phyloP scores from a whole-genome alignment of 164 flowering plant genomes.

The Piper longum region DNA sequence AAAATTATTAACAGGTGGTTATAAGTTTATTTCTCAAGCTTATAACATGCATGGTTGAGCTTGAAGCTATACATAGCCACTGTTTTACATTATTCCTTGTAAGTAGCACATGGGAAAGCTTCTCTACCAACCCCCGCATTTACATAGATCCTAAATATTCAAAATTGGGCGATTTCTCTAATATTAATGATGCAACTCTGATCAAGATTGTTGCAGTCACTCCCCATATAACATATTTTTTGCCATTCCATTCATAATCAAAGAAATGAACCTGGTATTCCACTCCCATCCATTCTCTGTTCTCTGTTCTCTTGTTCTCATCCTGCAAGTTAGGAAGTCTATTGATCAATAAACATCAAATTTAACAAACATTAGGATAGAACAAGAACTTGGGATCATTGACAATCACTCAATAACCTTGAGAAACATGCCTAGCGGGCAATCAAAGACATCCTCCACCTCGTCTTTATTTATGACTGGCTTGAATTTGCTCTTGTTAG shows the following conservation, averaged over 20 bases:
- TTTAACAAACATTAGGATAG: no score
- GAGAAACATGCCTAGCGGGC: slow-evolving; percentile 89
- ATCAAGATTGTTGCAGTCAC: slow-evolving; percentile 81
- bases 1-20: no score
- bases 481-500: slow-evolving; percentile 39
- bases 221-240: slow-evolving; percentile 69
- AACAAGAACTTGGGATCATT: not conserved
- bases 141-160: slow-evolving; percentile 36
- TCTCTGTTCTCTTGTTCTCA: slow-evolving; percentile 53
- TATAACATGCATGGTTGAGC: no score
- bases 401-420: slow-evolving; percentile 31
- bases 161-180: slow-evolving; percentile 54
- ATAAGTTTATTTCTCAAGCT: no score
- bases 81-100: no score
- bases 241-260: slow-evolving; percentile 38
- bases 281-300: slow-evolving; percentile 65
- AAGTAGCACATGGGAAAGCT: no score
- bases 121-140: no score
- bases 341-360: no score
- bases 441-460: slow-evolving; percentile 77
- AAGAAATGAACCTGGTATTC: slow-evolving; percentile 64
- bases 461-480: slow-evolving; percentile 59
- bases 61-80: no score
- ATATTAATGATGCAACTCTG: slow-evolving; percentile 77
- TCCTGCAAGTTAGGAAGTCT: slow-evolving; percentile 26